Percentiles rank a stretch among this genome's conserved stretches.
Conservation (phyloP, 257 asterid species). For the Scutellaria baicalensis region DNA sequence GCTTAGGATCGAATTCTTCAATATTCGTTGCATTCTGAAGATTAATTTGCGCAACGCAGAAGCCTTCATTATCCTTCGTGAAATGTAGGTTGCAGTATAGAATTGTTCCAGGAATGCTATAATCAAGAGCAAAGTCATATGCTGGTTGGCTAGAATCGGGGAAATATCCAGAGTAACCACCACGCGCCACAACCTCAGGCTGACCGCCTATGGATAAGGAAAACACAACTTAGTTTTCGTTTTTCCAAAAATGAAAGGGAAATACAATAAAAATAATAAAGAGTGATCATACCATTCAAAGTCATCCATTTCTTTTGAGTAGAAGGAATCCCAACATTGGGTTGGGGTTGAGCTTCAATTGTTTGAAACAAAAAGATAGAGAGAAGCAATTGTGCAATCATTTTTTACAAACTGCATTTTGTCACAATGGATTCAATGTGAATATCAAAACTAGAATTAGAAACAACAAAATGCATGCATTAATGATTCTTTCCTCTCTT, state of each 20-base stretch:
- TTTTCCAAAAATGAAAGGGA: no score
- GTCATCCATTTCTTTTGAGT: slow-evolving; percentile 65
- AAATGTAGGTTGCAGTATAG: slow-evolving; percentile 76
- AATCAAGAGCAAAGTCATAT: slow-evolving; percentile 25
- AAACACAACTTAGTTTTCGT: neutral
- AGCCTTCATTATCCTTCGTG: slow-evolving; percentile 53
- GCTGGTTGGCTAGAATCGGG: slow-evolving; percentile 53
- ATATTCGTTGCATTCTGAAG: slow-evolving; percentile 58
- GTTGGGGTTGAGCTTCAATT: slow-evolving; percentile 31
- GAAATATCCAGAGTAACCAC: slow-evolving; percentile 74
- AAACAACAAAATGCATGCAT: neutral
- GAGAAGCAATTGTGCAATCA: slow-evolving; percentile 45
- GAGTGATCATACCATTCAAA: slow-evolving; percentile 41
- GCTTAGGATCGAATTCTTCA: slow-evolving; percentile 33
- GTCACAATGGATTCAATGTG: neutral
- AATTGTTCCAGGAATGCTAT: slow-evolving; percentile 43
- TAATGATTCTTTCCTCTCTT: neutral
- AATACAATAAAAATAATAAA: no score
- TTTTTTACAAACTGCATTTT: slow-evolving; percentile 43
- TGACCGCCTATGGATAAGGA: slow-evolving; percentile 27
- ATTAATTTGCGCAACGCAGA: slow-evolving; percentile 43
- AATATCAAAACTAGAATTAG: neutral
- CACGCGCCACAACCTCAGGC: slow-evolving; percentile 46
- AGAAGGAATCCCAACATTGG: slow-evolving; percentile 15
- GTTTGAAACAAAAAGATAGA: slow-evolving; percentile 45